Percentiles rank a stretch among this genome's conserved stretches.
These are phyloP conservation scores for Blastobotrys muscicola DNA, from an alignment of 805 yeast species.

Conservation along the genomic window DNA sequence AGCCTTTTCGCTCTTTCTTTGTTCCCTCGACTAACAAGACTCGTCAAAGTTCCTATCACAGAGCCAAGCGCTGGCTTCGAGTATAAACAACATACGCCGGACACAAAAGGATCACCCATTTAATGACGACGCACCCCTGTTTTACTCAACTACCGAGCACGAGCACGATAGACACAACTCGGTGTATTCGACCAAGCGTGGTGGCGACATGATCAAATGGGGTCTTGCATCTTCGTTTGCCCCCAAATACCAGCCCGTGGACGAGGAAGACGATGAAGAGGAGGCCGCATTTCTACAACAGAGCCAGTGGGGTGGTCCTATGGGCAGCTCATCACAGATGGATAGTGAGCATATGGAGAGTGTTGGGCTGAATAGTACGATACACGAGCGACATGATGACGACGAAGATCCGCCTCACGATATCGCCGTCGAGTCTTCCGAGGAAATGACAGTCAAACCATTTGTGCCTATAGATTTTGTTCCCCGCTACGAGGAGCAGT, in stretches of 20 bases:
- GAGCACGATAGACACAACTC: slow-evolving; percentile 7
- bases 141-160: slow-evolving; percentile 20
- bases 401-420: slow-evolving; percentile 25
- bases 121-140: slow-evolving; percentile 21
- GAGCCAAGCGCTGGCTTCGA: slow-evolving; percentile 25
- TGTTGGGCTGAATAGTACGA: not conserved
- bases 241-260: not conserved
- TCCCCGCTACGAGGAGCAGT: not conserved
- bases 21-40: slow-evolving; percentile 12
- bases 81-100: no score
- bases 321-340: no score
- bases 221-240: slow-evolving; percentile 2
- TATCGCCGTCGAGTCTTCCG: slow-evolving; percentile 17
- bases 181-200: slow-evolving; percentile 1
- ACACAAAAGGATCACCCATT: slow-evolving; percentile 1
- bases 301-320: no score
- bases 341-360: not conserved
- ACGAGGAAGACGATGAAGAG: slow-evolving; percentile 1
- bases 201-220: not conserved
- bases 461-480: slow-evolving; percentile 8
- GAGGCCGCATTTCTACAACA: not conserved
- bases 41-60: slow-evolving; percentile 29
- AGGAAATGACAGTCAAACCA: slow-evolving; percentile 3
- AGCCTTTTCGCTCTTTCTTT: no score
- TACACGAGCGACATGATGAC: slow-evolving; percentile 9